Evolutionary conservation across 2,329 filamentous ascomycete genomes (phyloP).

Genomic region (Hymenoscyphus fraxineus): DNA sequence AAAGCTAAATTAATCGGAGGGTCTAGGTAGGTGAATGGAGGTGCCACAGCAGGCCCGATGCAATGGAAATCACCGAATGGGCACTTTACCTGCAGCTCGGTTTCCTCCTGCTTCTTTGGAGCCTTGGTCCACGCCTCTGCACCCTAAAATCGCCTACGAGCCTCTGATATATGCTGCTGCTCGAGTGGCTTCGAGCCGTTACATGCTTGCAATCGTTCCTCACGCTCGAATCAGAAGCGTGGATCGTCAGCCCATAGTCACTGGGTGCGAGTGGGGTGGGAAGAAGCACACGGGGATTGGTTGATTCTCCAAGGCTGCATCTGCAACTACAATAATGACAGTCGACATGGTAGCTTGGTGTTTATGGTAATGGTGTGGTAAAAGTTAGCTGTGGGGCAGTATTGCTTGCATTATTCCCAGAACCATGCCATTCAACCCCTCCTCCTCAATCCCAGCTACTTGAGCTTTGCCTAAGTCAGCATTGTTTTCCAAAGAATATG

Average conservation of each 20-base stretch:
- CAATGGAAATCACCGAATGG: conserved; percentile 2
- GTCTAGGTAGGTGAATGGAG: conserved; percentile 9
- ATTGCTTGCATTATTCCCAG: neutral
- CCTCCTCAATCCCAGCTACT: neutral
- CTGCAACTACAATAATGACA: conserved; percentile 2
- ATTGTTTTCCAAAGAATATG: neutral
- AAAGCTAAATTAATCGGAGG: conserved; percentile 3
- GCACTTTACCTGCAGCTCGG: neutral
- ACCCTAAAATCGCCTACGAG: neutral
- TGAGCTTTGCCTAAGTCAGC: neutral
- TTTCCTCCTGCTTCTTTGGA: conserved; percentile 1
- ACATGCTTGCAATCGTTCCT: neutral
- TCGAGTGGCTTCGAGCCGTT: neutral
- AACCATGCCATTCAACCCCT: neutral
- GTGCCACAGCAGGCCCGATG: neutral
- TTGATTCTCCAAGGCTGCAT: neutral
- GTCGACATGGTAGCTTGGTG: neutral
- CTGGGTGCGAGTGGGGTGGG: neutral
- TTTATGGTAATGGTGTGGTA: conserved; percentile 1
- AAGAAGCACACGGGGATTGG: neutral
- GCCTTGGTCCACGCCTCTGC: neutral
- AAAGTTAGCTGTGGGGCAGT: neutral
- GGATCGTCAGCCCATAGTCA: neutral
- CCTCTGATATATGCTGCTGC: neutral
- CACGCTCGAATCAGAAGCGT: conserved; percentile 3